Evolutionary conservation across 1,284 basidiomycete genomes (phyloP).

Genomic region (Boletellus dicymbophilus): DNA sequence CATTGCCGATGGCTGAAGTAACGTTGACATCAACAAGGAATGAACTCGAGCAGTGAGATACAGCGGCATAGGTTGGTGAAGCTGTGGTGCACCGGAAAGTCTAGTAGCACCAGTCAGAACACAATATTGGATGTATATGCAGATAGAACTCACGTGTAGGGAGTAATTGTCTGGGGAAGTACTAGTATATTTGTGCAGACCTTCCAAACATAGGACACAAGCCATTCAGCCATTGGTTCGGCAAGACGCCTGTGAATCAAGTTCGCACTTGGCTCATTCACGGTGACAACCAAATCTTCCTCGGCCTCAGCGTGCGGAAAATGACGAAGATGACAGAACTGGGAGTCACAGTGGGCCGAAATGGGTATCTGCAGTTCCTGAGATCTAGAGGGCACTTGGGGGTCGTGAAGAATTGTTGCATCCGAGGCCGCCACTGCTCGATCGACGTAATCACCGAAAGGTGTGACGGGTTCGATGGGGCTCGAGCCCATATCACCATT

Average conservation of each 20-base stretch:
- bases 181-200: conserved; percentile 68
- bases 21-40: conserved; percentile 73
- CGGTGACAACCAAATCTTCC: conserved; percentile 7
- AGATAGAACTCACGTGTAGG: conserved; percentile 43
- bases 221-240: conserved; percentile 76
- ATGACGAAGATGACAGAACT: conserved; percentile 18
- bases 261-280: conserved; percentile 42
- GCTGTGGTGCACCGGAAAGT: conserved; percentile 35
- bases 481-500: conserved; percentile 59
- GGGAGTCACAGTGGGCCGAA: conserved; percentile 18
- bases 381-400: conserved; percentile 16
- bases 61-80: conserved; percentile 41
- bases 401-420: conserved; percentile 20
- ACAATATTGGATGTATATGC: background rate
- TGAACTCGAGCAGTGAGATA: conserved; percentile 65
- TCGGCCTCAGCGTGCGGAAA: conserved; percentile 18
- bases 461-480: conserved; percentile 70
- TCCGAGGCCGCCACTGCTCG: conserved; percentile 56
- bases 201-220: conserved; percentile 77
- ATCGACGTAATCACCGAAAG: conserved; percentile 74
- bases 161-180: conserved; percentile 50
- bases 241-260: conserved; percentile 67
- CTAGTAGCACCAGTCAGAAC: conserved; percentile 26
- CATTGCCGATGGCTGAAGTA: conserved; percentile 80
- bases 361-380: conserved; percentile 24